Conservation (phyloP, 2,329 filamentous ascomycete genomes). For the Fusarium anthophilum region DNA sequence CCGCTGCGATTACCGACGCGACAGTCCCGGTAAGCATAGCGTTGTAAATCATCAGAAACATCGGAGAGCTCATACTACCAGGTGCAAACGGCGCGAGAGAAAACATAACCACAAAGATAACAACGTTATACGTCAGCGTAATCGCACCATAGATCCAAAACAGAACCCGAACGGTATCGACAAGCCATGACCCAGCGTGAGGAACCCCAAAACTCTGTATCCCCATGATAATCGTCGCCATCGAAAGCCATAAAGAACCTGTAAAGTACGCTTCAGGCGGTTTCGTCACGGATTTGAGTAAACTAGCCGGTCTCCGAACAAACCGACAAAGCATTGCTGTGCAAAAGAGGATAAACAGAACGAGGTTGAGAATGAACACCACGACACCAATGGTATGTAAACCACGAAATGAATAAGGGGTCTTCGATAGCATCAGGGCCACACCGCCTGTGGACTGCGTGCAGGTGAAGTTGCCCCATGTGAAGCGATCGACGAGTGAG, state of each 20-base stretch:
- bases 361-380: background rate
- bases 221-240: constrained; percentile 3
- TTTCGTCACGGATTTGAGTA: background rate
- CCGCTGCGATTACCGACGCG: background rate
- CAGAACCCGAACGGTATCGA: background rate
- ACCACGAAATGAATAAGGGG: background rate
- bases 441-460: constrained; percentile 1
- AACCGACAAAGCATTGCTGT: background rate
- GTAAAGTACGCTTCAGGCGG: constrained; percentile 6
- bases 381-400: background rate
- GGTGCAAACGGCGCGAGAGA: background rate
- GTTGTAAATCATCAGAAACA: constrained; percentile 10
- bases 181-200: background rate
- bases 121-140: background rate
- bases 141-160: background rate
- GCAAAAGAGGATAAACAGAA: background rate
- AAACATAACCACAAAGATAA: constrained; percentile 2
- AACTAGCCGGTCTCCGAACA: background rate
- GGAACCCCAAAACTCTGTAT: constrained; percentile 7
- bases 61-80: constrained; percentile 7
- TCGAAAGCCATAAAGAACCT: background rate
- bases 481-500: background rate
- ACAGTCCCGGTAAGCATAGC: background rate
- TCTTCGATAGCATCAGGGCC: background rate
- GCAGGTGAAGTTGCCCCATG: constrained; percentile 9